Base-by-base conservation (phyloP, 345 rosid genomes). In the Garcia nutans region DNA sequence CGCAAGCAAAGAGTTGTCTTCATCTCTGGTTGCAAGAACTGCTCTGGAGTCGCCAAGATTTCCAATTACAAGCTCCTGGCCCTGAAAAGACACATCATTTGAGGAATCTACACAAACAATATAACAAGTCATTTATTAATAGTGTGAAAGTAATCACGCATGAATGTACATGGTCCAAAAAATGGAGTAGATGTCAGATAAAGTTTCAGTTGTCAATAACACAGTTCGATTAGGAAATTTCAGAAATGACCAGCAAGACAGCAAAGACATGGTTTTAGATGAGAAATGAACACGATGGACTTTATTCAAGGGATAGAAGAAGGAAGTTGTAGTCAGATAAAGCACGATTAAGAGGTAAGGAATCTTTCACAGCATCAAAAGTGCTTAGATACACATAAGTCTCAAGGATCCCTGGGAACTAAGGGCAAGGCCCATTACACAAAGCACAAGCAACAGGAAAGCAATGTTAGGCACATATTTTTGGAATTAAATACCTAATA, bases 41-140 rank as follows among this genome's bases (percentile, higher is more conserved):
- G 97, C 99, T 84, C 99, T 89, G 23, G 99, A 95, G 80, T 95
- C 99, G 3, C 99, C 99, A 22, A 95, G 82, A 65, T 95, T 93
- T 84, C 91, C 97, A 66, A 95, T 79, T 56, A 93, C 83, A 78
- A 95, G 80, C 85, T 95, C 88, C 61, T 84, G 88, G 78, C 93
- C 97, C 99, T 95, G 86, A 56, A 68, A 77, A 75, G 59, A 66
- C 73, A 82, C 37, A 78, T 57, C 13, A 71, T 54, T 64, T 64
- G 23, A 41, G 20, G 55, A 74, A 54, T 33, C 9, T 19, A 74
- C 2, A 6, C 26, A 16, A 74, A 33, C 22, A 23, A 74, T 24
- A 13, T 44, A 10, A 54, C 54, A 5, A 19, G 47, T 41, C 31
- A 59, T 58, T 31, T 44, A 26, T n/a, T 58, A 28, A 24, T 11